Evolutionary conservation across 495 filamentous ascomycete genomes (phyloP).

Genomic region (Tuber indicum): DNA sequence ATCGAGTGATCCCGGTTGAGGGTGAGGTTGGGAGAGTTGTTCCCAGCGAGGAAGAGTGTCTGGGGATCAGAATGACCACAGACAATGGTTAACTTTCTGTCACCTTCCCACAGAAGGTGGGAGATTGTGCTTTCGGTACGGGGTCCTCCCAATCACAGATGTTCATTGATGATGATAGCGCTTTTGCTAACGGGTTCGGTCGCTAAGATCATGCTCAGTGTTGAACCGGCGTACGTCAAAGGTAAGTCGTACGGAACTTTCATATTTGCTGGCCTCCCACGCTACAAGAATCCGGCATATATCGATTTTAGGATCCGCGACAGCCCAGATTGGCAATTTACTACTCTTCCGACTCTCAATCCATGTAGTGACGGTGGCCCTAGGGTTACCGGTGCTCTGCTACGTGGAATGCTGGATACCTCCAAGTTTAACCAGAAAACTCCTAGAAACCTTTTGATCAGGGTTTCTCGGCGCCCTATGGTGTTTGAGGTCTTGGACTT

Average conservation of each 20-base stretch:
- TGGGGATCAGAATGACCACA: slow-evolving; percentile 24
- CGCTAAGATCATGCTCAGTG: slow-evolving; percentile 29
- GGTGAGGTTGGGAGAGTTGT: slow-evolving; percentile 12
- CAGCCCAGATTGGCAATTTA: slow-evolving; percentile 31
- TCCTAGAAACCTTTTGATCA: slow-evolving; percentile 15
- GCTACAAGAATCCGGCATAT: slow-evolving; percentile 28
- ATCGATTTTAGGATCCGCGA: slow-evolving; percentile 30
- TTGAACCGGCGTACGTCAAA: slow-evolving; percentile 27
- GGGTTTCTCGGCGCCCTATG: slow-evolving; percentile 17
- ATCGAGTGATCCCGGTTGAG: slow-evolving; percentile 17
- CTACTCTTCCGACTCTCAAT: slow-evolving; percentile 14
- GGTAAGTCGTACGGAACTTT: slow-evolving; percentile 36
- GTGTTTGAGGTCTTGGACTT: slow-evolving; percentile 19
- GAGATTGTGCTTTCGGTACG: slow-evolving; percentile 28
- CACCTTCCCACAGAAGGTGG: slow-evolving; percentile 29
- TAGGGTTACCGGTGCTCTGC: neutral
- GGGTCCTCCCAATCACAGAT: neutral
- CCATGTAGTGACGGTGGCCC: neutral
- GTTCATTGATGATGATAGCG: neutral
- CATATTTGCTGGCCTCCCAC: slow-evolving; percentile 35
- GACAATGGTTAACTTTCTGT: slow-evolving; percentile 28
- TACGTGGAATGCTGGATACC: neutral
- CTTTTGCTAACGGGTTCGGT: slow-evolving; percentile 21
- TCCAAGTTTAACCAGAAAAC: neutral
- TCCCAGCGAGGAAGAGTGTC: neutral